Evolutionary conservation across 306 rosid species (phyloP).

Genomic region (Mucuna pruriens): DNA sequence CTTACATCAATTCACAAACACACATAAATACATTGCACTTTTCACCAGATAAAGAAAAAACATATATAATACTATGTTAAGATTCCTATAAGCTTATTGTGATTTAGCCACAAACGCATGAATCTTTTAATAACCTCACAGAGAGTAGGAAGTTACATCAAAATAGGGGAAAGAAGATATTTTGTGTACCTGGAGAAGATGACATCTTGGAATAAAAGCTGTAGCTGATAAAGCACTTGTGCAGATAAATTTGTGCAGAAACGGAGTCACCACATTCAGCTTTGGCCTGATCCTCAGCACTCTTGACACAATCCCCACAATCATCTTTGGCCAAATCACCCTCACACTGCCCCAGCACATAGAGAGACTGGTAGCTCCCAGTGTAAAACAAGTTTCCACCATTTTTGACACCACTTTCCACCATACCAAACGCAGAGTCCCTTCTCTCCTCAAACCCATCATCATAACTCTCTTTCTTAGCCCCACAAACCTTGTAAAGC

Average conservation of each 20-base stretch:
- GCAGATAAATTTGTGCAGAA: slow-evolving; percentile 70
- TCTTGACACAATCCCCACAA: slow-evolving; percentile 74
- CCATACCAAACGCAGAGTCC: slow-evolving; percentile 57
- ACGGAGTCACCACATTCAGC: slow-evolving; percentile 57
- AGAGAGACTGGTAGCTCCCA: slow-evolving; percentile 61
- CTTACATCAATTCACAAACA: background rate
- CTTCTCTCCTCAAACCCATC: slow-evolving; percentile 64
- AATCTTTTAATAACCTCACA: background rate
- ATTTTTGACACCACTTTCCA: slow-evolving; percentile 59
- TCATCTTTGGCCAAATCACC: slow-evolving; percentile 63
- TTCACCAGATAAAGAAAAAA: background rate
- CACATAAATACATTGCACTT: background rate
- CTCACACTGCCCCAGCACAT: slow-evolving; percentile 81
- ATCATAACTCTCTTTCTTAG: slow-evolving; percentile 36
- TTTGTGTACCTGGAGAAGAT: slow-evolving; percentile 56
- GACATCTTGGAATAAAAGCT: slow-evolving; percentile 57
- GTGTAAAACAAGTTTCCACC: slow-evolving; percentile 60
- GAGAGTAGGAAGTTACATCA: background rate
- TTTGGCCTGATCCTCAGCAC: slow-evolving; percentile 56
- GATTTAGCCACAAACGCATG: background rate
- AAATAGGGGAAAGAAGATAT: background rate
- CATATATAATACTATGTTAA: background rate
- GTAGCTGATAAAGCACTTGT: slow-evolving; percentile 72
- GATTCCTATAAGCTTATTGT: background rate
- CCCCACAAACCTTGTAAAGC: slow-evolving; percentile 63